Evolutionary conservation across 768 basidiomycete species (phyloP), one percentile per base, ranked within the genome.

Genomic region (Coprinopsis sp.): DNA sequence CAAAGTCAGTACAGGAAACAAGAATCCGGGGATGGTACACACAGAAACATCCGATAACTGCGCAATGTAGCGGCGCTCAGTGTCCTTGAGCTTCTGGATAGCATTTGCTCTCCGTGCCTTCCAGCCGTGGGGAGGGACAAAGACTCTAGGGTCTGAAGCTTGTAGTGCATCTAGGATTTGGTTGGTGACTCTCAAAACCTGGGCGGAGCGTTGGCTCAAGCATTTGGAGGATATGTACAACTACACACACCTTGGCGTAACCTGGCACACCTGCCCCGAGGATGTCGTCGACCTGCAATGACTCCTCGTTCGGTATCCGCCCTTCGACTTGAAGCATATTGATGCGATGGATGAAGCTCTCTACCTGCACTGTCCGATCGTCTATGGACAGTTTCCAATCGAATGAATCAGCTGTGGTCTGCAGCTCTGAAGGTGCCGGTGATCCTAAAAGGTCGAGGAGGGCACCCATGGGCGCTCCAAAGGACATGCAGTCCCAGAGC

Each of bases 401-500:
- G 44, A 64, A 63, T 13, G 57, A 54, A 21, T 64, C 63, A 12
- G 58, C 46, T 41, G 58, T 51, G 13, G 58, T 54, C 18, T 46
- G 51, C 33, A 65, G 48, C 42, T 64, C 51, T n/a, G 57, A 54
- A 1, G 64, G 64, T 3, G 65, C 58, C 1, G 66, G 67, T 6
- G 67, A 64, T 13, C 69, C 66, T n/a, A 70, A 54, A 18, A 71
- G 61, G 37, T 65, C 62, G 24, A 70, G 56, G 10, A 73, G 58
- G 0, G 66, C 64, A 33, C 58, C 56, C 11, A 69, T 58, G 2
- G 69, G 64, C 12, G 61, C 67, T 13, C 67, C 69, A 37, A 67
- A 64, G 31, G 64, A 56, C 41, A 70, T 60, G 40, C 66, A 68
- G 29, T 66, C 61, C 63, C 66, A 72, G 18, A 71, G 54, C 11